Conservation (phyloP, 1,139 yeast genomes). For the Geotrichum aggregatum region DNA sequence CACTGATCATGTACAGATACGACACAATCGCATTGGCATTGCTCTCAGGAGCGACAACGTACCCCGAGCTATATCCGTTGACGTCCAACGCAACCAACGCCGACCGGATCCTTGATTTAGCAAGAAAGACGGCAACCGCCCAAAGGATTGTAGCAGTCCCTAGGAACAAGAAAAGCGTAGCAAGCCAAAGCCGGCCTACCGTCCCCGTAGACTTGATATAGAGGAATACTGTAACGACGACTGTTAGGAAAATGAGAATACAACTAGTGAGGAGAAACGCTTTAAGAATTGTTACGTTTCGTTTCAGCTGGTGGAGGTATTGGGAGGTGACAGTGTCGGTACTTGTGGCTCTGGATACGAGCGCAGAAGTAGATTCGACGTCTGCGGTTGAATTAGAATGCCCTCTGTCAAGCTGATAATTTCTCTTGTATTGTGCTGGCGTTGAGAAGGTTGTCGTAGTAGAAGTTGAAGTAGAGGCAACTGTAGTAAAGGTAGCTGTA, state of each 20-base stretch:
- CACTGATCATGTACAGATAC: background rate
- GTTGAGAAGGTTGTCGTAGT: background rate
- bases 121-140: background rate
- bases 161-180: background rate
- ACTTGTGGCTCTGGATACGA: background rate
- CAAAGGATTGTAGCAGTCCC: background rate
- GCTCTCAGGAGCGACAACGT: background rate
- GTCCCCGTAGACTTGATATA: background rate
- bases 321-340: background rate
- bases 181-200: background rate
- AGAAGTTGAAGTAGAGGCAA: no score
- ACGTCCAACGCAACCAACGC: background rate
- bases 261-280: background rate
- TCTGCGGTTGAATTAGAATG: background rate
- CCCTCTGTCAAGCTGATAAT: no score
- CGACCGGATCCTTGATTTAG: background rate
- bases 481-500: background rate
- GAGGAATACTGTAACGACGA: background rate
- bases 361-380: background rate
- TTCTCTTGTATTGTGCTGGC: background rate
- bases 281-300: background rate
- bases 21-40: background rate
- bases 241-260: background rate
- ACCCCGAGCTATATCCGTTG: background rate
- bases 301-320: background rate